Conservation (phyloP, 805 yeast species). For the Spathaspora sp. region DNA sequence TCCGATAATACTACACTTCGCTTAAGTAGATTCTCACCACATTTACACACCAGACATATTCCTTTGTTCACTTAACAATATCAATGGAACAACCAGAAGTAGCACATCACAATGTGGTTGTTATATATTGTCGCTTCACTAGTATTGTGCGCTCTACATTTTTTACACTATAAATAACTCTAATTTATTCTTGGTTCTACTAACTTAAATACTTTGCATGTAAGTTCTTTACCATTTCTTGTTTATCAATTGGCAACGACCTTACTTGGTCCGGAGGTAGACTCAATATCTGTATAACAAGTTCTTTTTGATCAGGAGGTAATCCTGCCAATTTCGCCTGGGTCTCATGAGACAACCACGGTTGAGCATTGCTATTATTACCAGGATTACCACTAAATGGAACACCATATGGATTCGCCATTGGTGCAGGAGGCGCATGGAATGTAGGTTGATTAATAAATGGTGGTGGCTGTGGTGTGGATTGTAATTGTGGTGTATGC, state of each 20-base stretch:
- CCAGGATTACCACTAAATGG: slow-evolving; percentile 6
- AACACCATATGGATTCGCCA: slow-evolving; percentile 10
- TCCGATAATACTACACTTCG: neutral
- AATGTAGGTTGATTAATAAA: slow-evolving; percentile 5
- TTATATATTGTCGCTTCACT: no score
- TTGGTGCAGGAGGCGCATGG: slow-evolving; percentile 5
- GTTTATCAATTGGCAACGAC: slow-evolving; percentile 48
- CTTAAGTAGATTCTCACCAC: neutral
- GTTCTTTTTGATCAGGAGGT: slow-evolving; percentile 55
- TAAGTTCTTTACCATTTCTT: slow-evolving; percentile 52
- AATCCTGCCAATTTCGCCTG: slow-evolving; percentile 48
- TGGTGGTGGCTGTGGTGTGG: slow-evolving; percentile 4
- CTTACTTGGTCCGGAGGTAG: slow-evolving; percentile 48
- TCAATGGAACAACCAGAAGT: no score
- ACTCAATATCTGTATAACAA: slow-evolving; percentile 51
- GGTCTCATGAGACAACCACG: slow-evolving; percentile 45
- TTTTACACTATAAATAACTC: neutral
- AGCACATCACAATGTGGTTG: no score
- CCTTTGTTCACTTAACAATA: no score
- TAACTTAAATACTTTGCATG: slow-evolving; percentile 44
- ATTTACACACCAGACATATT: no score
- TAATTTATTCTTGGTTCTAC: no score
- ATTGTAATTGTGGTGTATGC: slow-evolving; percentile 14
- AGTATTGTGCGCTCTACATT: no score
- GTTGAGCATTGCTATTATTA: slow-evolving; percentile 28